phyloP scores from a whole-genome alignment of 495 filamentous ascomycete genomes.

The Penicillium manginii region DNA sequence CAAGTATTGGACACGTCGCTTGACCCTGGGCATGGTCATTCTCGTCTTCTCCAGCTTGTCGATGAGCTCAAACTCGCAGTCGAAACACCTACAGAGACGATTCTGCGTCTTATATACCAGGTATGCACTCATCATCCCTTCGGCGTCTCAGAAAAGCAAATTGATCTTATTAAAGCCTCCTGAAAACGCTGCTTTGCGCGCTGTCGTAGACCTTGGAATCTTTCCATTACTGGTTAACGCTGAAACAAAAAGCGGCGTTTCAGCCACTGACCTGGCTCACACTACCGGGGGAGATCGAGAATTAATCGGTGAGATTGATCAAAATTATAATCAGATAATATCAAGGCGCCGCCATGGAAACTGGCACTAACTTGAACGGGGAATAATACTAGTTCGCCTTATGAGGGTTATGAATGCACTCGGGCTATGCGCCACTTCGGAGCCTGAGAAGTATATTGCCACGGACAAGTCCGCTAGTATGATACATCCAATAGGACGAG shows the following conservation, averaged over 20 bases:
- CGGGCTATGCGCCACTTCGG: conserved; percentile 3
- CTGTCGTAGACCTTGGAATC: conserved; percentile 12
- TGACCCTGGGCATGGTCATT: conserved; percentile 7
- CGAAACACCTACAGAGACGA: conserved; percentile 21
- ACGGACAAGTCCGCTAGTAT: conserved; percentile 41
- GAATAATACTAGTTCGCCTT: conserved; percentile 10
- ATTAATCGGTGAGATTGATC: conserved; percentile 1
- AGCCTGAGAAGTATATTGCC: conserved; percentile 35
- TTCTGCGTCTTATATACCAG: conserved; percentile 20
- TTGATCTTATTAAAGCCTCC: conserved; percentile 7
- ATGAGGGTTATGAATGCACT: conserved; percentile 16
- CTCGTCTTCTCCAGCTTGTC: conserved; percentile 14
- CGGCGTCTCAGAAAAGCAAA: neutral
- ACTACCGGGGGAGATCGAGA: neutral
- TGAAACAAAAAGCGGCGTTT: neutral
- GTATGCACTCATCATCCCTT: neutral
- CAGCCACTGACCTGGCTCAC: neutral
- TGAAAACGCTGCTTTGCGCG: conserved; percentile 17
- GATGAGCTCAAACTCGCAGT: conserved; percentile 18
- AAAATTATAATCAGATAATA: too few relatives aligned
- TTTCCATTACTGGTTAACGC: conserved; percentile 10
- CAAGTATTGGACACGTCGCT: neutral
- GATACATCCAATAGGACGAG: conserved; percentile 33
- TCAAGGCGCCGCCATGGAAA: neutral
- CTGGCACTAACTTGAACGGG: neutral